These are phyloP conservation scores for Pezicula rhizophila DNA, from an alignment of 2,329 filamentous ascomycete genomes.

Conservation along the genomic window DNA sequence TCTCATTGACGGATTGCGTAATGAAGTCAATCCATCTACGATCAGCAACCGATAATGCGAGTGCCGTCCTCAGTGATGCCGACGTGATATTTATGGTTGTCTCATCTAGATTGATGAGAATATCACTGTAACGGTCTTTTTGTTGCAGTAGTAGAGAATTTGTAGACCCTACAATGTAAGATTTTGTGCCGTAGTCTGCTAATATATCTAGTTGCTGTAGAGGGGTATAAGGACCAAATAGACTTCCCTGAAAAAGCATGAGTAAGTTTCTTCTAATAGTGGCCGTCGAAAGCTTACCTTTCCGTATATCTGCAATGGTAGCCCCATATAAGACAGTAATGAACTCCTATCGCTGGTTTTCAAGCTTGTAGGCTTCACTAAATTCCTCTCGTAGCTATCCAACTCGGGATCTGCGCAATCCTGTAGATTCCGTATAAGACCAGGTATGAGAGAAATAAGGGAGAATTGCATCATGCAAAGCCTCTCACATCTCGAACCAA, in stretches of 20 bases:
- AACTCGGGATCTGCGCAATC: conserved; percentile 94
- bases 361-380: conserved; percentile 74
- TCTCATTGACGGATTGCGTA: conserved; percentile 88
- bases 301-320: conserved; percentile 91
- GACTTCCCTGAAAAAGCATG: conserved; percentile 57
- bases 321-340: conserved; percentile 85
- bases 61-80: conserved; percentile 65
- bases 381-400: conserved; percentile 70
- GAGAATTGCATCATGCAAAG: conserved; percentile 99
- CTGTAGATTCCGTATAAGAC: conserved; percentile 82
- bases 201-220: conserved; percentile 92
- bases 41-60: conserved; percentile 78
- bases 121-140: conserved; percentile 91
- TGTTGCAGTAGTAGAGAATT: conserved; percentile 92
- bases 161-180: conserved; percentile 94
- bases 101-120: conserved; percentile 93
- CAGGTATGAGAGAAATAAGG: conserved; percentile 88
- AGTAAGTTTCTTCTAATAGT: conserved; percentile 1
- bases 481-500: conserved; percentile 90
- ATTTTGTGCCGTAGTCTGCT: conserved; percentile 90
- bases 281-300: conserved; percentile 47
- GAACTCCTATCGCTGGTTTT: conserved; percentile 89
- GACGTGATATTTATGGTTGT: conserved; percentile 79
- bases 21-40: conserved; percentile 95
- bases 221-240: conserved; percentile 95